Evolutionary conservation across 352 stramenopile genomes (phyloP).

Genomic region (Phytophthora crassamura): DNA sequence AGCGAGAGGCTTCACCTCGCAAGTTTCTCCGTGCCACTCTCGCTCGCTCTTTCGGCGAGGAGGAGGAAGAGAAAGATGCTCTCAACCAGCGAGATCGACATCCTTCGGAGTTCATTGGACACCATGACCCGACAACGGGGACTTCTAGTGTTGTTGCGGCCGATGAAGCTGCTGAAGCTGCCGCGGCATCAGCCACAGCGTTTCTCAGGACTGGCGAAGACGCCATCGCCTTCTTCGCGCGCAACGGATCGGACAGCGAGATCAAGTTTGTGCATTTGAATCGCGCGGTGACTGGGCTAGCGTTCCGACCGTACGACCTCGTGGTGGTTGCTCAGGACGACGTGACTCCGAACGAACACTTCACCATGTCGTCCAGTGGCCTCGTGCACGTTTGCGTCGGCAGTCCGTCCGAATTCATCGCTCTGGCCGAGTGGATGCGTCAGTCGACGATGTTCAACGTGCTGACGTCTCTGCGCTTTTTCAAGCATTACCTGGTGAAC

Average conservation of each 20-base stretch:
- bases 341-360: conserved; percentile 84
- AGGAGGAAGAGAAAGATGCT: conserved; percentile 26
- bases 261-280: conserved; percentile 97
- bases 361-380: conserved; percentile 91
- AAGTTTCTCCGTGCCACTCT: conserved; percentile 74
- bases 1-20: conserved; percentile 61
- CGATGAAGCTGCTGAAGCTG: conserved; percentile 58
- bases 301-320: conserved; percentile 94
- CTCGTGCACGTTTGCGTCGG: conserved; percentile 78
- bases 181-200: conserved; percentile 51
- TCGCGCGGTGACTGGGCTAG: conserved; percentile 61
- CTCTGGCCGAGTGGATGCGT: conserved; percentile 95
- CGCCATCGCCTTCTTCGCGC: conserved; percentile 94
- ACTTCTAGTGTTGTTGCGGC: conserved; percentile 40
- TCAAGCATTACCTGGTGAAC: conserved; percentile 94
- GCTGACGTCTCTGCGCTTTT: conserved; percentile 93
- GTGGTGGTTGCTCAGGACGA: conserved; percentile 87
- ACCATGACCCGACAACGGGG: conserved; percentile 57
- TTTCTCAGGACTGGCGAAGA: conserved; percentile 89
- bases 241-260: conserved; percentile 89
- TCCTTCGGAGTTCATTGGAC: conserved; percentile 52
- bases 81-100: conserved; percentile 37
- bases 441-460: conserved; percentile 96
- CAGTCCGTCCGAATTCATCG: conserved; percentile 92
- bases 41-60: conserved; percentile 29